Conservation (phyloP, 2,329 filamentous ascomycete species). For the Nigrospora sphaerica region DNA sequence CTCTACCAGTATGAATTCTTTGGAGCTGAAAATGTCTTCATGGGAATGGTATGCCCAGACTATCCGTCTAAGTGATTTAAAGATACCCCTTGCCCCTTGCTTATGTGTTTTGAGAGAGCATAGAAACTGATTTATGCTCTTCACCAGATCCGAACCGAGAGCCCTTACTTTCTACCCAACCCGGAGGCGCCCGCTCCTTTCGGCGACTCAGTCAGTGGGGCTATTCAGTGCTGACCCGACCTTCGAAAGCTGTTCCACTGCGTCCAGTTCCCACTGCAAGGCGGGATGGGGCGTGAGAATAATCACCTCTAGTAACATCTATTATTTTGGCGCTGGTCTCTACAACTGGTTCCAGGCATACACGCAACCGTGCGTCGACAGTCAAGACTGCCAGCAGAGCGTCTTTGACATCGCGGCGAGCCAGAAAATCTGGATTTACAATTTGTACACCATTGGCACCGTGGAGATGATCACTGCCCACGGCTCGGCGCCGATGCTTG, state of each 20-base stretch:
- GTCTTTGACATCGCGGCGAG: constrained; percentile 10
- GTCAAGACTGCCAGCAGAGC: constrained; percentile 38
- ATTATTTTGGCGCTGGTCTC: constrained; percentile 32
- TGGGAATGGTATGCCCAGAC: no score
- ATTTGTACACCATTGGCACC: constrained; percentile 10
- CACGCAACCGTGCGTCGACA: constrained; percentile 30
- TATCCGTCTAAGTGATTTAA: no score
- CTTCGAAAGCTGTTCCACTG: background rate
- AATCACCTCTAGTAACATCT: constrained; percentile 36
- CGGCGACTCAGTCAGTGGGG: background rate
- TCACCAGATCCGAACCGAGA: constrained; percentile 33
- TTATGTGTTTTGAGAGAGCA: no score
- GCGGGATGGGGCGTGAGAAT: constrained; percentile 46
- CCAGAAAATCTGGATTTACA: constrained; percentile 9
- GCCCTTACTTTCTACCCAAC: constrained; percentile 39
- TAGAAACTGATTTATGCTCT: no score
- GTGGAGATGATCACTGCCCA: constrained; percentile 6
- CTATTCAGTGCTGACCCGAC: background rate
- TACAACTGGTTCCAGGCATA: background rate
- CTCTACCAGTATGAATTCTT: constrained; percentile 45
- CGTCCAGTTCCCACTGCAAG: constrained; percentile 16
- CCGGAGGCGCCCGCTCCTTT: constrained; percentile 33
- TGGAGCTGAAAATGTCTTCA: constrained; percentile 35
- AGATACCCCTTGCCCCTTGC: no score
- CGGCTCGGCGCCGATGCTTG: no score